Percentiles rank a stretch among this genome's conserved stretches.
Conservation (phyloP, 2,329 filamentous ascomycete species). For the Coniochaeta pulveracea region DNA sequence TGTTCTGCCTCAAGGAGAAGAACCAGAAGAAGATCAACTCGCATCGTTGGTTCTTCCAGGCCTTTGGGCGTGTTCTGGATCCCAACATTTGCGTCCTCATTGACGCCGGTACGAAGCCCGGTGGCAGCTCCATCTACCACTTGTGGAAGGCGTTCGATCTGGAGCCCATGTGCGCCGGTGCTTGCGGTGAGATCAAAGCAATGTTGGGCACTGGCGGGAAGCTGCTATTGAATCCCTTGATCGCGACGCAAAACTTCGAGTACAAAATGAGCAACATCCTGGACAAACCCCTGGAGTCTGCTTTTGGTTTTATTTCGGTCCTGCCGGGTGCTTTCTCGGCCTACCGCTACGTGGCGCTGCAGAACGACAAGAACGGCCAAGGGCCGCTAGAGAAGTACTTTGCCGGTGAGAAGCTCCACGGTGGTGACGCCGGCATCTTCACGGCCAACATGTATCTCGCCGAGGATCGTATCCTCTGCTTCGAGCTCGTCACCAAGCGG, state of each 20-base stretch:
- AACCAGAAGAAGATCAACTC: conserved; percentile 99
- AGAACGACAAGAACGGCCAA: conserved; percentile 91
- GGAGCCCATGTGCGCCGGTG: conserved; percentile 93
- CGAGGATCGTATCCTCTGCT: conserved; percentile 82
- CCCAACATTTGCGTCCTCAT: conserved; percentile 95
- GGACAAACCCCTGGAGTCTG: conserved; percentile 93
- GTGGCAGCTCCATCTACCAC: conserved; percentile 90
- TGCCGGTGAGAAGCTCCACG: conserved; percentile 90
- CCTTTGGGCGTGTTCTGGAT: conserved; percentile 82
- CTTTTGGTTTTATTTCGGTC: conserved; percentile 96
- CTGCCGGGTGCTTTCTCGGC: conserved; percentile 97
- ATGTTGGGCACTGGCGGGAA: conserved; percentile 81
- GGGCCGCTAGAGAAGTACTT: conserved; percentile 96
- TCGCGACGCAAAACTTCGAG: conserved; percentile 96
- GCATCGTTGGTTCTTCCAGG: conserved; percentile 97
- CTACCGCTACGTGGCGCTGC: conserved; percentile 85
- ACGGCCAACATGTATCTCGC: conserved; percentile 94
- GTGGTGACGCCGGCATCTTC: conserved; percentile 87
- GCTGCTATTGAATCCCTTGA: conserved; percentile 83
- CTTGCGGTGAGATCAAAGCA: conserved; percentile 97
- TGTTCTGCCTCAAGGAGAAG: conserved; percentile 98
- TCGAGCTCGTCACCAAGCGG: conserved; percentile 93
- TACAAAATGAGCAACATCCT: conserved; percentile 99
- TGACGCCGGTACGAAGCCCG: conserved; percentile 91
- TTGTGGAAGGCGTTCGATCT: conserved; percentile 98